phyloP scores from a whole-genome alignment of 352 stramenopile genomes.

The Plasmopara muralis region DNA sequence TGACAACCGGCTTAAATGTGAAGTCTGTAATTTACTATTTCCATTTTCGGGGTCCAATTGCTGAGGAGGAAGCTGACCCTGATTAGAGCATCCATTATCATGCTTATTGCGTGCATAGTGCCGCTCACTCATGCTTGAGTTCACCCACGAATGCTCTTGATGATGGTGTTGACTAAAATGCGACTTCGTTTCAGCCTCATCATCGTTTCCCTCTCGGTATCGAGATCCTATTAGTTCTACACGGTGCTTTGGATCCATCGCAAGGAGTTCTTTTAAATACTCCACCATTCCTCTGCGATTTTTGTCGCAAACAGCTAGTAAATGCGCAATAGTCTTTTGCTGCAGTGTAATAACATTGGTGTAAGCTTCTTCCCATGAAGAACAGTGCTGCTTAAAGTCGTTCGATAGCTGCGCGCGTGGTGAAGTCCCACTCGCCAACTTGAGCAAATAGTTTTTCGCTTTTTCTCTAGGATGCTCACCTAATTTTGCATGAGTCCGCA shows the following conservation, averaged over 20 bases:
- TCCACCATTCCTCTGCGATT: conserved; percentile 36
- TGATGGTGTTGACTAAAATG: neutral
- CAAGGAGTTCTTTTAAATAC: conserved; percentile 46
- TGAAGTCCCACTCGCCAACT: conserved; percentile 32
- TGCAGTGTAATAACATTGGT: conserved; percentile 63
- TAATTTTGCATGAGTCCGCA: conserved; percentile 48
- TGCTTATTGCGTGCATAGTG: conserved; percentile 1
- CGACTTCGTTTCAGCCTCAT: conserved; percentile 13
- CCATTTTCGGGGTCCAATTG: conserved; percentile 40
- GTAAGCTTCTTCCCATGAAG: conserved; percentile 71
- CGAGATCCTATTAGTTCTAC: conserved; percentile 12
- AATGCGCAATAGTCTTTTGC: conserved; percentile 63
- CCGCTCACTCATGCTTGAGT: conserved; percentile 6
- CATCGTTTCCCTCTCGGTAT: neutral
- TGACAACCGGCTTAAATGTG: conserved; percentile 1
- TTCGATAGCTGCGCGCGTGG: conserved; percentile 7
- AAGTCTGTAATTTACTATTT: neutral
- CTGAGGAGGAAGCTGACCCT: conserved; percentile 46
- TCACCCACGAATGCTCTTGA: conserved; percentile 5
- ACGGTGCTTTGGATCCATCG: conserved; percentile 35
- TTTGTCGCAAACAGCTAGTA: conserved; percentile 49
- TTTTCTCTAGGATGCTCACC: conserved; percentile 50
- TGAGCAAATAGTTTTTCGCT: conserved; percentile 62
- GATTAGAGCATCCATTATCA: conserved; percentile 8
- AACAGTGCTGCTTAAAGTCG: conserved; percentile 30